Percentiles rank a stretch among this genome's conserved stretches.
Evolutionary conservation across 805 yeast genomes (phyloP).

Genomic region (Nakazawaea populi): DNA sequence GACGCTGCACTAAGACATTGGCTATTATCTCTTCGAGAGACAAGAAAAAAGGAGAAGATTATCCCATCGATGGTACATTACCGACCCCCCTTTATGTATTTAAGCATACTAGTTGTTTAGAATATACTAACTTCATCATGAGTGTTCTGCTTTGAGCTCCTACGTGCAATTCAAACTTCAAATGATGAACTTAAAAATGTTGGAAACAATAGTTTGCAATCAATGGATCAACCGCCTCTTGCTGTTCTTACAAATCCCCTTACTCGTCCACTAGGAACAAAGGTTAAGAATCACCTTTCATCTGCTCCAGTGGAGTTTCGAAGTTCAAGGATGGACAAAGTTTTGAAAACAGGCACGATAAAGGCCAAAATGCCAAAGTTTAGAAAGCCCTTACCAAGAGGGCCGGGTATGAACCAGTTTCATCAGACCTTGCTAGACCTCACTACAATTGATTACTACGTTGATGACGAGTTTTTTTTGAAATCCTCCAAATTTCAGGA

Average conservation of each 20-base stretch:
- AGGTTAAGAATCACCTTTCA: too few species aligned
- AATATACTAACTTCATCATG: not conserved
- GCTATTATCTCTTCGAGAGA: not conserved
- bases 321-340: too few species aligned
- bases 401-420: not conserved
- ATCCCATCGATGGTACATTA: conserved; percentile 1
- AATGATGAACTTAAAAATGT: not conserved
- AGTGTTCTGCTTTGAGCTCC: not conserved
- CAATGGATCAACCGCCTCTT: not conserved
- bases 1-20: not conserved
- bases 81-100: not conserved
- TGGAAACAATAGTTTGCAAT: not conserved
- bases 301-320: too few species aligned
- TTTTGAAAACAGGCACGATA: too few species aligned
- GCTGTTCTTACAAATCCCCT: not conserved
- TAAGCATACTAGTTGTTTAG: not conserved
- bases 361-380: too few species aligned
- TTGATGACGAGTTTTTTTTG: not conserved
- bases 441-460: not conserved
- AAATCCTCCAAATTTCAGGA: not conserved
- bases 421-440: not conserved
- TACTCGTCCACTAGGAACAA: too few species aligned
- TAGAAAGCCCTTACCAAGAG: conserved; percentile 3
- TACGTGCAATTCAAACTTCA: too few species aligned
- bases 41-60: not conserved